Conservation (phyloP, 768 basidiomycete species). For the Mycena venus region DNA sequence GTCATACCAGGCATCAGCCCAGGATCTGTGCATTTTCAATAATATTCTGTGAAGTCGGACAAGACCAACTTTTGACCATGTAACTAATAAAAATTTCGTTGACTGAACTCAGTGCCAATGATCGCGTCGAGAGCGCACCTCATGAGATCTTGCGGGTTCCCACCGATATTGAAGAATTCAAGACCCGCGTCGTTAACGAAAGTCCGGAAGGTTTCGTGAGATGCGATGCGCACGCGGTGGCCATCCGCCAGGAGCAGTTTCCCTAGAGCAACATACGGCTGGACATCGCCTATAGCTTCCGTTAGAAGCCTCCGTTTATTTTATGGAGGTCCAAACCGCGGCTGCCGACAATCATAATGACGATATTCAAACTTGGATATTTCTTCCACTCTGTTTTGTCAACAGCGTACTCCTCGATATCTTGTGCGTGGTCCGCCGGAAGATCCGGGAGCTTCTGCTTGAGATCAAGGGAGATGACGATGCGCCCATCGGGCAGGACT, state of each 20-base stretch:
- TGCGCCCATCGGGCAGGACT: constrained; percentile 60
- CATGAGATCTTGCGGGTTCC: constrained; percentile 75
- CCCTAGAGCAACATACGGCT: constrained; percentile 74
- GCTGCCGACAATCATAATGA: constrained; percentile 78
- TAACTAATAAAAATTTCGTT: no score
- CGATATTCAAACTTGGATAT: constrained; percentile 64
- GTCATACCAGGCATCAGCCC: constrained; percentile 73
- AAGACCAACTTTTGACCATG: constrained; percentile 74
- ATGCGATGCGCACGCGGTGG: constrained; percentile 73
- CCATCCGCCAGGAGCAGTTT: constrained; percentile 61
- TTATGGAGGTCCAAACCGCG: constrained; percentile 55
- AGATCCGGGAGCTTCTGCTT: constrained; percentile 65
- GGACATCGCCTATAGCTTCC: constrained; percentile 66
- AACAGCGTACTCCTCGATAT: constrained; percentile 65
- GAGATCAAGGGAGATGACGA: constrained; percentile 61
- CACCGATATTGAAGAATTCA: constrained; percentile 74
- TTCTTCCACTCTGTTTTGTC: constrained; percentile 52
- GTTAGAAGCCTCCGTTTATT: neutral
- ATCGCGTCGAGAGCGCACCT: no score
- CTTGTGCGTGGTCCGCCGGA: constrained; percentile 57
- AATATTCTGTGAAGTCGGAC: neutral
- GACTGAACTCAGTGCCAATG: no score
- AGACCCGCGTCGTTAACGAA: constrained; percentile 66
- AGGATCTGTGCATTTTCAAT: constrained; percentile 58
- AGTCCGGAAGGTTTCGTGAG: constrained; percentile 69